phyloP scores from a whole-genome alignment of 306 rosid genomes.

The Malus domestica region DNA sequence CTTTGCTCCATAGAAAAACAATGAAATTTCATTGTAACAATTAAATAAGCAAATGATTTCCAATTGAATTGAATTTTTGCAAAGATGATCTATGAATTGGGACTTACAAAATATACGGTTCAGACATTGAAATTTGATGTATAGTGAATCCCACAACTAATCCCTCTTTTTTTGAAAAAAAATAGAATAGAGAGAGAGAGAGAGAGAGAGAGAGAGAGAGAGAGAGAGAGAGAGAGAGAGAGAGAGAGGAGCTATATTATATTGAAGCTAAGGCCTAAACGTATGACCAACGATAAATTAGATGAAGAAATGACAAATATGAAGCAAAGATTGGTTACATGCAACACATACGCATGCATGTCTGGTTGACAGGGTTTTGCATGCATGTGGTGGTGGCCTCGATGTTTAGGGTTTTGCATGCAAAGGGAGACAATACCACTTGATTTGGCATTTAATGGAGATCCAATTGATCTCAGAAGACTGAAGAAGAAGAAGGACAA shows the following conservation, averaged over 20 bases:
- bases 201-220: background rate
- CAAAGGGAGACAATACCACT: slow-evolving; percentile 3
- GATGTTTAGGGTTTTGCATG: background rate
- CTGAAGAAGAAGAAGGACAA: background rate
- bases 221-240: no score
- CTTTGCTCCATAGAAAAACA: no score
- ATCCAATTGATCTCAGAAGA: background rate
- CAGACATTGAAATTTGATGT: no score
- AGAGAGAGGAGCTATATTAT: background rate
- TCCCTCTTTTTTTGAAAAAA: no score
- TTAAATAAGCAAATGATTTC: no score
- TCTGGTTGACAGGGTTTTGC: background rate
- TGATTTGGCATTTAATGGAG: slow-evolving; percentile 2
- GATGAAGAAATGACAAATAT: background rate
- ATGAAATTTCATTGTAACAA: no score
- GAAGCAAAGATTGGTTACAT: background rate
- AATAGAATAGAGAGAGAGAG: no score
- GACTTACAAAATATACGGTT: no score
- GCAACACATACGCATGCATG: background rate
- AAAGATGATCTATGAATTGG: no score
- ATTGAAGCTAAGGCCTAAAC: background rate
- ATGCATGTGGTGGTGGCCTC: background rate
- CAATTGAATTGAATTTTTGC: no score
- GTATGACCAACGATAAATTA: background rate
- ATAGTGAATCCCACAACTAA: no score